Conservation (phyloP, 495 filamentous ascomycete species). For the Chaetomidium leptoderma region DNA sequence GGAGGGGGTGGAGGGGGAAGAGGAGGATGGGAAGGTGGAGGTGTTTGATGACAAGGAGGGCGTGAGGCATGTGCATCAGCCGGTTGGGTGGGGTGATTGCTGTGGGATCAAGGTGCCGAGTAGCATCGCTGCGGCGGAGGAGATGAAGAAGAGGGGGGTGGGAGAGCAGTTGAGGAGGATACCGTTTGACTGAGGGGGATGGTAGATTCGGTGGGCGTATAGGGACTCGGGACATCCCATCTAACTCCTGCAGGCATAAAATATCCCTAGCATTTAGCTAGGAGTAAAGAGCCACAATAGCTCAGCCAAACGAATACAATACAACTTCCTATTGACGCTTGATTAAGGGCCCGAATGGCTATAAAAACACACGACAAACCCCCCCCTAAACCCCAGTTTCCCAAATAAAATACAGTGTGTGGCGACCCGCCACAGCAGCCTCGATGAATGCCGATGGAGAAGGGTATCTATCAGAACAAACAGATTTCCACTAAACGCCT, state of each 20-base stretch:
- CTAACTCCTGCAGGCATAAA: too few relatives aligned
- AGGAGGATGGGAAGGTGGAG: conserved; percentile 52
- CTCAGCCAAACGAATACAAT: not conserved
- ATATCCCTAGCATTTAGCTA: too few relatives aligned
- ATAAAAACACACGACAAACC: not conserved
- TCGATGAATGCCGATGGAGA: conserved; percentile 29
- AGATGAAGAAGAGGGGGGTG: conserved; percentile 70
- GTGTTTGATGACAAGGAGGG: conserved; percentile 59
- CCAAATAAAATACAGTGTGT: conserved; percentile 7
- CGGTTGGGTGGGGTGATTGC: conserved; percentile 85
- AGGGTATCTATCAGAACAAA: conserved; percentile 38
- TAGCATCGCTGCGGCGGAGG: conserved; percentile 79
- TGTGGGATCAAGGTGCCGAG: conserved; percentile 98
- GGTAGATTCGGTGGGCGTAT: not conserved
- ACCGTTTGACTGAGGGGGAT: conserved; percentile 72
- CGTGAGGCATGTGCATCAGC: conserved; percentile 62
- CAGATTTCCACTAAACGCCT: conserved; percentile 30
- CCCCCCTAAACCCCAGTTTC: not conserved
- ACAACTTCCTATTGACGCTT: not conserved
- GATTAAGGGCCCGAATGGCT: not conserved
- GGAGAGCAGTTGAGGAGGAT: conserved; percentile 69
- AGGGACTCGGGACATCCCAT: too few relatives aligned
- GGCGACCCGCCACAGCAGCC: conserved; percentile 8
- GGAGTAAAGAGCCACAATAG: not conserved
- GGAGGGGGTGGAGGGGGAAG: conserved; percentile 44